Conservation (phyloP, 805 yeast genomes). For the Millerozyma acaciae region DNA sequence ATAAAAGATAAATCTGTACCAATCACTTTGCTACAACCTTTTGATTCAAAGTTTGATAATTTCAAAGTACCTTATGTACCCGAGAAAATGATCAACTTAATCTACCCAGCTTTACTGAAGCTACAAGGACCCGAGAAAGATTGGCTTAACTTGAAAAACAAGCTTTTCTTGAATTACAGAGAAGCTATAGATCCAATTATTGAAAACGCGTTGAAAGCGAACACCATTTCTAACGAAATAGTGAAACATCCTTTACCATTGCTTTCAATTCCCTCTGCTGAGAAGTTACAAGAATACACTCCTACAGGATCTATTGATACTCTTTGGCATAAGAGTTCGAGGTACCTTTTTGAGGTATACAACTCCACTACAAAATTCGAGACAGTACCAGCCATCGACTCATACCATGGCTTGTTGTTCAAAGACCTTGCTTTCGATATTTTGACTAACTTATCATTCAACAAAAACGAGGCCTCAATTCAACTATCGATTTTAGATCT, state of each 20-base stretch:
- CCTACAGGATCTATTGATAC: constrained; percentile 46
- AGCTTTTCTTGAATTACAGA: constrained; percentile 30
- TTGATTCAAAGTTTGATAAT: constrained; percentile 29
- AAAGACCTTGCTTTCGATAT: constrained; percentile 75
- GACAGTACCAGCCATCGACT: constrained; percentile 47
- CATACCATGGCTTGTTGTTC: constrained; percentile 49
- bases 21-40: constrained; percentile 29
- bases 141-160: constrained; percentile 35
- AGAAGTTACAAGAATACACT: constrained; percentile 14
- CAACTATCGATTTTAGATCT: constrained; percentile 73
- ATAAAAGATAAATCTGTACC: constrained; percentile 14
- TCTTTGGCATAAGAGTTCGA: constrained; percentile 60
- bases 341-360: constrained; percentile 60
- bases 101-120: constrained; percentile 45
- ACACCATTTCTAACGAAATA: constrained; percentile 35
- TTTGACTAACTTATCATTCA: constrained; percentile 78
- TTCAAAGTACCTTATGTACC: constrained; percentile 48
- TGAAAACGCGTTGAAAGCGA: constrained; percentile 28
- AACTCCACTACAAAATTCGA: constrained; percentile 51
- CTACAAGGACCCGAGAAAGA: constrained; percentile 34
- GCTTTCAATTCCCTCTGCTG: constrained; percentile 28
- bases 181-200: constrained; percentile 31
- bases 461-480: constrained; percentile 80
- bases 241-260: constrained; percentile 41
- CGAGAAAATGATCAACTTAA: constrained; percentile 44